Conservation (phyloP, 1,139 yeast species). For the Yamadazyma atmosphaerica region DNA sequence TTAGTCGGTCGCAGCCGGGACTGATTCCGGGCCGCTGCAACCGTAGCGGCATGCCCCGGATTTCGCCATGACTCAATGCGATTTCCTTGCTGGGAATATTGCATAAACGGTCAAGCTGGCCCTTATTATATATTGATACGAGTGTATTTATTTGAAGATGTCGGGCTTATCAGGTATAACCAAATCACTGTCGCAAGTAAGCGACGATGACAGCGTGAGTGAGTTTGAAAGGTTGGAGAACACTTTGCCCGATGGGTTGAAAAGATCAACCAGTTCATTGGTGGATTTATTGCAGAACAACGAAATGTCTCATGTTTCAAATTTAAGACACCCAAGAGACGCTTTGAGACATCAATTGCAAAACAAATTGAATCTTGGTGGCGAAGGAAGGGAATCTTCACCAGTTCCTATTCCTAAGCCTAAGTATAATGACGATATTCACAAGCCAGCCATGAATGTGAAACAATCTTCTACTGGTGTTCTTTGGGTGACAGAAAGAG, state of each 20-base stretch:
- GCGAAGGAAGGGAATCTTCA: conserved; percentile 40
- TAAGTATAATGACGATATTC: conserved; percentile 43
- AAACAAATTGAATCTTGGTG: conserved; percentile 31
- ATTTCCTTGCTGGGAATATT: background rate
- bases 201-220: conserved; percentile 16
- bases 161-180: background rate
- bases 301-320: conserved; percentile 9
- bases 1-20: background rate
- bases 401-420: conserved; percentile 59
- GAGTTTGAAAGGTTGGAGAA: conserved; percentile 49
- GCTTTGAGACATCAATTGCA: conserved; percentile 24
- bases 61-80: background rate
- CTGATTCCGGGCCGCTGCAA: background rate
- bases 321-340: conserved; percentile 16
- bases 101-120: background rate
- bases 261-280: conserved; percentile 42
- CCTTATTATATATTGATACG: background rate
- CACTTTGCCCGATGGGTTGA: conserved; percentile 44
- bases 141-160: background rate
- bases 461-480: conserved; percentile 68
- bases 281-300: conserved; percentile 31
- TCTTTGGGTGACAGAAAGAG: conserved; percentile 69
- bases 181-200: conserved; percentile 1
- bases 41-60: background rate
- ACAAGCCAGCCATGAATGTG: conserved; percentile 63